A percentile compares a stretch with the other conserved stretches of the same genome.
phyloP scores from a whole-genome alignment of 1,284 basidiomycete genomes.

The Ustilago xerochloae region DNA sequence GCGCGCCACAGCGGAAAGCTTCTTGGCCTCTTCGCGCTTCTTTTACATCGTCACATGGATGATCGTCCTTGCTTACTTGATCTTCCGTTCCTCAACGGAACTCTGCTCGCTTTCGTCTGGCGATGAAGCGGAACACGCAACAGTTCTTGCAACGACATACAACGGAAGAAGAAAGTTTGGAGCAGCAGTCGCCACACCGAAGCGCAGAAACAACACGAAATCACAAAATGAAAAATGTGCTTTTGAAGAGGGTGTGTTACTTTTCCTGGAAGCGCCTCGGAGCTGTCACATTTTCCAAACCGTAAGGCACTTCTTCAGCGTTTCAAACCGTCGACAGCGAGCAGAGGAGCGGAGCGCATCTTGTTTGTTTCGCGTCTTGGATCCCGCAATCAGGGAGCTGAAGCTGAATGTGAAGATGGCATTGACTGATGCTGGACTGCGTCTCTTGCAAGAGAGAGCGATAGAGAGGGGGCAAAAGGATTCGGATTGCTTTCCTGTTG shows the following conservation, averaged over 20 bases:
- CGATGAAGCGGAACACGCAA: too few species aligned
- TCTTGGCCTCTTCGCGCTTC: neutral
- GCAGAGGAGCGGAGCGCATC: too few species aligned
- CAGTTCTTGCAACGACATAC: too few species aligned
- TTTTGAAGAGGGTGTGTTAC: neutral
- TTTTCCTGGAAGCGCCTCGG: constrained; percentile 5
- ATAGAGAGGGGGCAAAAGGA: neutral
- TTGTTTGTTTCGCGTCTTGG: too few species aligned
- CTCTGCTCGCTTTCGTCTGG: too few species aligned
- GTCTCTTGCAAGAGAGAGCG: neutral
- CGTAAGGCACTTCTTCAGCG: neutral
- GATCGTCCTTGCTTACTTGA: too few species aligned
- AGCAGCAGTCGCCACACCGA: neutral
- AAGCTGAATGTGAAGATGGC: neutral
- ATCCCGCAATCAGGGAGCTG: too few species aligned
- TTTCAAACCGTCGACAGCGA: too few species aligned
- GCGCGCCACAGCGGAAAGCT: constrained; percentile 6
- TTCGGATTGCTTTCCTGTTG: neutral
- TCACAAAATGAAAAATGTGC: neutral
- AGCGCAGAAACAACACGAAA: constrained; percentile 2
- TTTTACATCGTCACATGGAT: neutral
- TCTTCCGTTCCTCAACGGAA: too few species aligned
- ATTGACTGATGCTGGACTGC: neutral
- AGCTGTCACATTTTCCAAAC: constrained; percentile 24
- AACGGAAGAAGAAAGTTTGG: neutral